phyloP scores from a whole-genome alignment of 1,139 yeast genomes.

The Wickerhamomyces sp. region DNA sequence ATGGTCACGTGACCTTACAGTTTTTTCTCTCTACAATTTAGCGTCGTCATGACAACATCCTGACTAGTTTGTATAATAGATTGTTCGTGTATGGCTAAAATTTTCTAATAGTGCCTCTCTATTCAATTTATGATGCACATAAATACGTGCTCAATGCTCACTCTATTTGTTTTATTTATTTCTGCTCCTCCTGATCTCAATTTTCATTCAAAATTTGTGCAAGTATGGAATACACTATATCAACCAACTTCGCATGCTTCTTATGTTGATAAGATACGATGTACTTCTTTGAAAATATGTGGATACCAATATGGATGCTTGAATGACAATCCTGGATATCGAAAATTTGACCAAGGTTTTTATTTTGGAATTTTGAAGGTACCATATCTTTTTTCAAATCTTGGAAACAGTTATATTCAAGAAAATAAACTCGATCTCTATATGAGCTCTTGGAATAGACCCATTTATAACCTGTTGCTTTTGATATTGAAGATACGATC shows the following conservation, averaged over 20 bases:
- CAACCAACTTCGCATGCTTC: conserved; percentile 16
- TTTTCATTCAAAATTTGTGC: conserved; percentile 15
- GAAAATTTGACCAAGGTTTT: conserved; percentile 6
- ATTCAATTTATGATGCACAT: too few relatives aligned
- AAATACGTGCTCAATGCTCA: too few relatives aligned
- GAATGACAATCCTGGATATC: conserved; percentile 15
- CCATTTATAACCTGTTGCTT: conserved; percentile 22
- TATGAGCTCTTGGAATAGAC: conserved; percentile 17
- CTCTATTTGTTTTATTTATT: too few relatives aligned
- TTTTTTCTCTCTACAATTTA: too few relatives aligned
- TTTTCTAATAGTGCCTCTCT: too few relatives aligned
- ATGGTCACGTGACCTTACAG: conserved; percentile 10
- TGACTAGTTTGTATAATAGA: too few relatives aligned
- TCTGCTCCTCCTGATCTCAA: too few relatives aligned
- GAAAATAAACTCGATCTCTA: conserved; percentile 16
- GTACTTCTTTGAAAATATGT: conserved; percentile 17
- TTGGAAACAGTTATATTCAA: conserved; percentile 20
- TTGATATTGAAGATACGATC: conserved; percentile 15
- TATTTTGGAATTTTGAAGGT: conserved; percentile 14
- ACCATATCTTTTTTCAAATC: conserved; percentile 15
- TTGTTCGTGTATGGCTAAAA: too few relatives aligned
- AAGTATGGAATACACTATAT: conserved; percentile 16
- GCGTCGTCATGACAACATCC: too few relatives aligned
- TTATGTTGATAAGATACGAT: conserved; percentile 18
- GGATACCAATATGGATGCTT: conserved; percentile 16